Evolutionary conservation across 257 asterid species (phyloP).

Genomic region (Fraxinus excelsior): DNA sequence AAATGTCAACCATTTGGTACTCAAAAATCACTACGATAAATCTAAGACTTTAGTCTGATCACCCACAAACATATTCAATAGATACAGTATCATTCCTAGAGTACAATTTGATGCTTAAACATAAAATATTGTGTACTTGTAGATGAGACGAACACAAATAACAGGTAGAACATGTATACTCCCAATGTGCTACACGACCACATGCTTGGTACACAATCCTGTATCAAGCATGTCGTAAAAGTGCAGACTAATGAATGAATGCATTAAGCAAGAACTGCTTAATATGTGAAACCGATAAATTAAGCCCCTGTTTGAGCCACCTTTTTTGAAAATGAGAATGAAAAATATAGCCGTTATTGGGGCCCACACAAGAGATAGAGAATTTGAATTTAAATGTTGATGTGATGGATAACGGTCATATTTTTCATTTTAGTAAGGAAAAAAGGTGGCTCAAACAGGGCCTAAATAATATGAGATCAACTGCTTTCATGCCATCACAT

Average conservation of each 20-base stretch:
- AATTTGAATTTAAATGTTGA: too few relatives aligned
- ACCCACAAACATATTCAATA: conserved; percentile 22
- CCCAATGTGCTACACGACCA: too few relatives aligned
- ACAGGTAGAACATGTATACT: neutral
- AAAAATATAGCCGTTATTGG: too few relatives aligned
- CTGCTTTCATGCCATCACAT: conserved; percentile 1
- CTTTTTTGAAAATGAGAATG: too few relatives aligned
- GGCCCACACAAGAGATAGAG: too few relatives aligned
- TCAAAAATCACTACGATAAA: neutral
- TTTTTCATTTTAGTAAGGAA: too few relatives aligned
- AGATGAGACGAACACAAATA: conserved; percentile 11
- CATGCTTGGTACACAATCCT: neutral
- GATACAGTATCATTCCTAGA: conserved; percentile 20
- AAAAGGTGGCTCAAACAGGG: too few relatives aligned
- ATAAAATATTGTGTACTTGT: conserved; percentile 1
- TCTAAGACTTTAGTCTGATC: neutral
- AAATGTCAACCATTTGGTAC: neutral
- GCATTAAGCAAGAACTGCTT: conserved; percentile 9
- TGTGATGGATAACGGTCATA: too few relatives aligned
- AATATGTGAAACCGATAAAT: neutral
- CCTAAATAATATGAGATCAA: conserved; percentile 4
- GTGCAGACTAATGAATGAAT: conserved; percentile 38
- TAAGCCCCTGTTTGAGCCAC: too few relatives aligned
- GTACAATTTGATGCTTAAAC: conserved; percentile 22
- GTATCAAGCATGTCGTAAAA: neutral